phyloP scores from a whole-genome alignment of 441 rosid genomes.

The Daphne laureola region DNA sequence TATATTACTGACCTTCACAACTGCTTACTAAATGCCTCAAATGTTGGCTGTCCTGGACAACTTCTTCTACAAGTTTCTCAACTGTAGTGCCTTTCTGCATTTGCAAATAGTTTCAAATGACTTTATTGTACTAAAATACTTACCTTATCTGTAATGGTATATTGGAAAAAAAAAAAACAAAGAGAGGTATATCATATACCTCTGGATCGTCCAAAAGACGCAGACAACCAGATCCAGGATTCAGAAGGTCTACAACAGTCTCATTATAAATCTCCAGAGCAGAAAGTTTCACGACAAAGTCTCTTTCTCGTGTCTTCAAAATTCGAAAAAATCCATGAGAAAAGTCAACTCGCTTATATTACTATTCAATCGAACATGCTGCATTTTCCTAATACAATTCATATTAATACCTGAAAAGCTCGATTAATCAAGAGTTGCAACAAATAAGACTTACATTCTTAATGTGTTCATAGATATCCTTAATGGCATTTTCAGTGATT shows the following conservation, averaged over 20 bases:
- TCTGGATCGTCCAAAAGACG: constrained; percentile 95
- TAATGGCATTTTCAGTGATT: constrained; percentile 62
- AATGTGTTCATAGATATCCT: constrained; percentile 68
- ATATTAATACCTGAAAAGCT: no score
- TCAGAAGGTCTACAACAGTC: constrained; percentile 75
- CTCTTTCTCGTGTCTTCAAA: constrained; percentile 64
- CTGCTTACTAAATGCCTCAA: constrained; percentile 63
- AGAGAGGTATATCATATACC: constrained; percentile 34
- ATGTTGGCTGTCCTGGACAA: constrained; percentile 63
- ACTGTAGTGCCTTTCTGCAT: constrained; percentile 78
- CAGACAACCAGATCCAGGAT: constrained; percentile 70
- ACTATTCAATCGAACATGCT: background rate
- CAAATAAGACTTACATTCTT: constrained; percentile 37
- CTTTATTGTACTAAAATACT: constrained; percentile 8
- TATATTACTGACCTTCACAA: constrained; percentile 57
- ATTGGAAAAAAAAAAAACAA: background rate
- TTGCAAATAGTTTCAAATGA: constrained; percentile 8
- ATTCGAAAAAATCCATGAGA: constrained; percentile 11
- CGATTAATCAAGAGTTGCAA: background rate
- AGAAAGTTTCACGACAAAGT: constrained; percentile 64
- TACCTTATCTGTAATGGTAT: constrained; percentile 4
- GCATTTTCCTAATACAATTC: no score
- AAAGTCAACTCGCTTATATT: constrained; percentile 2
- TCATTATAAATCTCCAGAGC: constrained; percentile 94
- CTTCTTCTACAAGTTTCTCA: constrained; percentile 78